Evolutionary conservation across 2,329 filamentous ascomycete species (phyloP).

Genomic region (Fragosphaeria purpurea): DNA sequence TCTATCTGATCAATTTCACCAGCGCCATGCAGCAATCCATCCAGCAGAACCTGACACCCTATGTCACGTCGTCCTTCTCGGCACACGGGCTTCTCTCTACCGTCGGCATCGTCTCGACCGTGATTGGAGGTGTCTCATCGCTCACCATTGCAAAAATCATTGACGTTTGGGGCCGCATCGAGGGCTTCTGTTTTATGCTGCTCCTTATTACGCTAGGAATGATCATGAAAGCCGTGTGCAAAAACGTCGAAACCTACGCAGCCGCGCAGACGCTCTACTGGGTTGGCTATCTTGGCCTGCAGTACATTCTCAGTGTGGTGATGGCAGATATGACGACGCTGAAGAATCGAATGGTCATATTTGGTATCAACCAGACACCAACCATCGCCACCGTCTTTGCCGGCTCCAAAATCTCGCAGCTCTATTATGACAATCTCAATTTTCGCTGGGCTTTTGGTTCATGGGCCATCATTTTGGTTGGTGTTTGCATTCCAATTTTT

Average conservation of each 20-base stretch:
- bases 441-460: slow-evolving; percentile 61
- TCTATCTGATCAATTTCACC: slow-evolving; percentile 30
- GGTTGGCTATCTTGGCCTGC: slow-evolving; percentile 39
- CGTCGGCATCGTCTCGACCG: slow-evolving; percentile 40
- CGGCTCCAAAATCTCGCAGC: slow-evolving; percentile 44
- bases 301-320: slow-evolving; percentile 42
- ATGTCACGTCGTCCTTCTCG: slow-evolving; percentile 40
- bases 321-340: slow-evolving; percentile 58
- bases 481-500: slow-evolving; percentile 47
- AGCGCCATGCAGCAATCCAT: slow-evolving; percentile 26
- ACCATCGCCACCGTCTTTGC: slow-evolving; percentile 57
- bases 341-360: slow-evolving; percentile 53
- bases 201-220: slow-evolving; percentile 41
- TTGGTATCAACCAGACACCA: slow-evolving; percentile 54
- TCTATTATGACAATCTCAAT: slow-evolving; percentile 38
- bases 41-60: slow-evolving; percentile 32
- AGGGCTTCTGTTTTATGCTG: slow-evolving; percentile 48
- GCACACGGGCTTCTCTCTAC: slow-evolving; percentile 43
- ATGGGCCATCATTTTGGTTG: slow-evolving; percentile 53
- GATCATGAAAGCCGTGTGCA: slow-evolving; percentile 56
- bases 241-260: slow-evolving; percentile 49
- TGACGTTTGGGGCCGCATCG: slow-evolving; percentile 55
- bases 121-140: slow-evolving; percentile 49
- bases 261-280: slow-evolving; percentile 58
- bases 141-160: slow-evolving; percentile 57